Base-by-base conservation (phyloP, 1,284 basidiomycete species). In the Hemileia vastatrix region DNA sequence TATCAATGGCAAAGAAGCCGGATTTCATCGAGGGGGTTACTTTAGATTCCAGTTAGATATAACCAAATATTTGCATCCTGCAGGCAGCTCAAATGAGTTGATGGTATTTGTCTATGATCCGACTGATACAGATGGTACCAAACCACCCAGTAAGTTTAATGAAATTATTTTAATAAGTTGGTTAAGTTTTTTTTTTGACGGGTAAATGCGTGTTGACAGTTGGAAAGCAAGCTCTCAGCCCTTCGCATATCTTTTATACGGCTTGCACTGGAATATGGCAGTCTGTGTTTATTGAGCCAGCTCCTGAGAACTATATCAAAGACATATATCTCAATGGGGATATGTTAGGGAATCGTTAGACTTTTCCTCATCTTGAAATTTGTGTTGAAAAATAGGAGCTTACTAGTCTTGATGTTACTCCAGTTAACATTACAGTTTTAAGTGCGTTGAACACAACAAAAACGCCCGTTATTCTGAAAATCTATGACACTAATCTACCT, bases 41-140 rank as follows among this genome's bases (percentile, higher is more conserved):
- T 56, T 47, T 18, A 54, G 54, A 44, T 65, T 65, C 48, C 24
- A 40, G 5, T 21, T 65, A 13, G 59, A 65, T 19, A 48, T 65
- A 31, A 58, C 56, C 31, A 27, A 45, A 47, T 45, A 52, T 40
- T 27, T 64, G 43, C 33, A 60, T 5, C 23, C 11, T 24, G 31
- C 53, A 19, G 58, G 54, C 36, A 18, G 60, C 49, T 45, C 32
- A n/a, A 65, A 65, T 44, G 64, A 65, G 23, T 18, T 65, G 13
- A n/a, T 65, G 31, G 64, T 65, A 19, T 61, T 61, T 57, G 53
- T 65, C 9, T 62, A 65, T 52, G 64, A 65, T 55, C 64, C 64
- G 18, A 62, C 64, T 6, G 40, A 62, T 18, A 52, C 33, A 4
- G 24, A 52, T 32, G 44, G 43, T 13, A 54, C 49, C 6, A 27